Base-by-base conservation (phyloP, 805 yeast species). In the Ogataea saltuana region DNA sequence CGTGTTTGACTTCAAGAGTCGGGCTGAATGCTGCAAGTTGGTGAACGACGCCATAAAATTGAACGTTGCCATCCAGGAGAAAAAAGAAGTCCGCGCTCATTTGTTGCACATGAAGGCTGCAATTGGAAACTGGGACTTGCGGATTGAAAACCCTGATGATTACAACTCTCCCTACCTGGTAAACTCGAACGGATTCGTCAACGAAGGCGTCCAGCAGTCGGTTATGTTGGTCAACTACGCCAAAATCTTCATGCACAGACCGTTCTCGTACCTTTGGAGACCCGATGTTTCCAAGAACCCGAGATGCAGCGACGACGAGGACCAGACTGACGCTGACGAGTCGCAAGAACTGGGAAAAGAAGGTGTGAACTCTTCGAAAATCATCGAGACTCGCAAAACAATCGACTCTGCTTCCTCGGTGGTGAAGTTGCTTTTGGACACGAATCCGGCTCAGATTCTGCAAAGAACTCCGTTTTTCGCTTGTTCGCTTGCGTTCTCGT, bases 191-290 rank as follows among this genome's bases (percentile, higher is more conserved):
- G 81, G 81, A 1, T 48, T 48, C 5, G 75, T 76, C 10, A 76
- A 76, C 51, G 80, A 76, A 44, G 81, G 81, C 21, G 72, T 75
- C 3, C 78, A 74, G 41, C 80, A 76, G 50, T 68, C 79, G 1
- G 63, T 72, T 8, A 62, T 75, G 42, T 56, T 76, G 56, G 62
- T 71, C 40, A 72, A 71, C 44, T 76, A 76, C 56, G 79, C 81
- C 1, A 74, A 72, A 48, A 74, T 76, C n/a, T 76, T 75, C 49
- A 72, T 76, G 3, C 79, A 76, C 55, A 56, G 81, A 44, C 81
- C 81, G 2, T 67, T 76, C 43, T 75, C 80, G 8, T 74, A 68
- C 53, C 59, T 75, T 3, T 76, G 79, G 79, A 69, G 75, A 53
- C 68, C 74, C 1, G 75, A 71, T 48, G 59, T 69, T 15, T 72